Evolutionary conservation across 2,329 filamentous ascomycete genomes (phyloP).

Genomic region (Fusarium sp.): DNA sequence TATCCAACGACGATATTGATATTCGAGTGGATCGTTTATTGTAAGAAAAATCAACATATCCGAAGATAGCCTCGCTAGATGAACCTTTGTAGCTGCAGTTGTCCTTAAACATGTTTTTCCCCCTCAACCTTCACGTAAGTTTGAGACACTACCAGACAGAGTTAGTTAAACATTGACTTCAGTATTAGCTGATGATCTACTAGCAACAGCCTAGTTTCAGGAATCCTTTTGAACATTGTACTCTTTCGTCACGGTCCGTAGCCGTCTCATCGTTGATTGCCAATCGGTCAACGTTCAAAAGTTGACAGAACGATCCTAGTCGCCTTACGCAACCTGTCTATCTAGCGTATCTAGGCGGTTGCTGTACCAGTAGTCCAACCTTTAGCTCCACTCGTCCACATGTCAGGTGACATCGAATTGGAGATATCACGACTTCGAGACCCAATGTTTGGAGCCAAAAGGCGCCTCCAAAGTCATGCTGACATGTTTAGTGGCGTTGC

Average conservation of each 20-base stretch:
- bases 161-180: background rate
- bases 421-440: conserved; percentile 12
- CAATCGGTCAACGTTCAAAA: background rate
- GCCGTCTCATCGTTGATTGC: background rate
- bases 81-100: background rate
- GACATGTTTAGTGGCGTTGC: conserved; percentile 39
- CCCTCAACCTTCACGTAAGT: background rate
- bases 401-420: conserved; percentile 27
- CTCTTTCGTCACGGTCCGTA: background rate
- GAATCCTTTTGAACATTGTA: background rate
- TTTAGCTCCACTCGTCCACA: conserved; percentile 5
- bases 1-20: background rate
- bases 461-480: conserved; percentile 30
- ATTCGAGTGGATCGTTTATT: background rate
- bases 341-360: background rate
- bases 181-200: background rate
- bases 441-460: conserved; percentile 9
- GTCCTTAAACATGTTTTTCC: background rate
- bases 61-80: background rate
- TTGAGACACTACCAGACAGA: background rate
- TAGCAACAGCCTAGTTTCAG: background rate
- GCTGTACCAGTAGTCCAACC: background rate
- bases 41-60: background rate
- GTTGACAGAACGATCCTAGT: background rate
- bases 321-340: background rate